Evolutionary conservation across 1,139 yeast species (phyloP), one percentile per base, ranked within the genome.

Genomic region (Blastobotrys arbuscula): DNA sequence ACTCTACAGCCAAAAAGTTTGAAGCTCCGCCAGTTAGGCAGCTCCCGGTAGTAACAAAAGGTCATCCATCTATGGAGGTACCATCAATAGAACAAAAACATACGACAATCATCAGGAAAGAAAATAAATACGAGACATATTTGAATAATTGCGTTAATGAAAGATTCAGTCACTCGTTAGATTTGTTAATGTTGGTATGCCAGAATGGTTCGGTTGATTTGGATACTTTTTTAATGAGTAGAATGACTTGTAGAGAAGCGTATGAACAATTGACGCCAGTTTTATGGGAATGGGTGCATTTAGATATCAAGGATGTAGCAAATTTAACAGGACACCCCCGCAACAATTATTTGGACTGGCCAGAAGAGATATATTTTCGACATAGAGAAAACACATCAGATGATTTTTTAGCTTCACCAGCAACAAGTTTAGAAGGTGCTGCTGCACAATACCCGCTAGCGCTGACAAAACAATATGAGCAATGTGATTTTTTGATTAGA

Each of bases 211-310:
- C n/a, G 8, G 5, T 9, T 3, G 42, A 35, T 30, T 38, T 41
- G 16, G 45, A 46, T 15, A 41, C 49, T 1, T 46, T 46, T 19
- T 38, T 46, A 15, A 23, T 37, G 8, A 15, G 23, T 20, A n/a
- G 49, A 19, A 19, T 36, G 39, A 36, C 49, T 9, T 28, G 42
- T 18, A 24, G 18, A 19, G 13, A 34, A 9, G 23, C 35, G 13
- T 46, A 46, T 26, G 2, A 28, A 18, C 8, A 18, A 18, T 26
- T 46, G 19, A 41, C 49, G 7, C 45, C 49, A 20, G 26, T 31
- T 2, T 24, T 46, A 30, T 46, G 49, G 49, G n/a, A 35, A 23
- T 42, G 41, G 35, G 45, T 46, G 15, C 44, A 41, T 33, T 28
- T 46, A n/a, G 49, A 46, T 21, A 28, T 46, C 21, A 28, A 39